Base-by-base conservation (phyloP, 2,329 filamentous ascomycete species). In the Ophiostoma angusticollis region DNA sequence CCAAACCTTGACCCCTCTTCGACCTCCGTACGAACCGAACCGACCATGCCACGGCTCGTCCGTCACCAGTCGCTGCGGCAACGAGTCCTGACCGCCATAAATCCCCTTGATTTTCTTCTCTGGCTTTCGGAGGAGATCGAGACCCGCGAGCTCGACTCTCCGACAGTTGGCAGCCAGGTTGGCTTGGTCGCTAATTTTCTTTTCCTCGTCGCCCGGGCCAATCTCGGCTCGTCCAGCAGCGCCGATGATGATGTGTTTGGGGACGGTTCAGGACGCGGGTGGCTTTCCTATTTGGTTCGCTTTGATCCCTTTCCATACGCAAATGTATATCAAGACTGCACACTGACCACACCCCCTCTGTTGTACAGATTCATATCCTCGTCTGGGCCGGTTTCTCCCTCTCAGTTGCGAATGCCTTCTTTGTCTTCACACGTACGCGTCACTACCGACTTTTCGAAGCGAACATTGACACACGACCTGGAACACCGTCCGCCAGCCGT, bases 91-190 rank as follows among this genome's bases (percentile, higher is more conserved):
- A 70, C 82, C 41, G 77, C 77, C 58, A 65, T 95, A 43, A 89
- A 96, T 54, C 85, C 84, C 3, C 80, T 83, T 63, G 91, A 98
- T 61, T 83, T 89, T 53, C 63, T 91, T 39, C 74, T 98, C 14
- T 94, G 85, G 82, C 60, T 93, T 2, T 93, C 84, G 0, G 89
- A 96, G 57, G 84, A 94, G 61, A 72, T 98, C 44, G 87, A 95
- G 56, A 85, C 85, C 21, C 79, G 81, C 54, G 84, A 94, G 51
- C 93, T 86, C 78, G 84, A 95, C 50, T 84, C 89, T 16, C 80
- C 83, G 49, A 63, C 77, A 25, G 80, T 84, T 57, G 82, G 84
- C 19, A 73, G 77, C 5, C 78, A 84, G 37, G 64, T 93, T 14
- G 89, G 86, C 5, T 50, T 94, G 21, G 70, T 56, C 1, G 65